A percentile compares a stretch with the other conserved stretches of the same genome.
phyloP scores from a whole-genome alignment of 768 basidiomycete species.

The Clitopilus passeckerianus region DNA sequence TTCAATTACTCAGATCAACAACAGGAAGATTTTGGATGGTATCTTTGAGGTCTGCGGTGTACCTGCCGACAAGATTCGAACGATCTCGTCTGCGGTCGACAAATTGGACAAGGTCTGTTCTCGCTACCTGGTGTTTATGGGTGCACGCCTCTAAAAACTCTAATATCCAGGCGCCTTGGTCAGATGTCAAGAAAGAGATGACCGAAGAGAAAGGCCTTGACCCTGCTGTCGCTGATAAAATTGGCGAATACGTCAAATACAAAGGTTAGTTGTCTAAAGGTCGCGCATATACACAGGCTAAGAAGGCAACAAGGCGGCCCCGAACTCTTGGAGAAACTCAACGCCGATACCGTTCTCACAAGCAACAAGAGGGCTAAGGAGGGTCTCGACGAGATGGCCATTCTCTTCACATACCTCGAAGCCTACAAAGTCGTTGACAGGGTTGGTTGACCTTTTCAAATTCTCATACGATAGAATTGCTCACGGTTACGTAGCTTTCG shows the following conservation, averaged over 20 bases:
- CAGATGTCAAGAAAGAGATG: conserved; percentile 94
- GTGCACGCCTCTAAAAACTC: background rate
- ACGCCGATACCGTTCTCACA: conserved; percentile 57
- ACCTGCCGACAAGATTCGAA: conserved; percentile 79
- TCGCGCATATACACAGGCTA: background rate
- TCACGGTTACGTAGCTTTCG: conserved; percentile 57
- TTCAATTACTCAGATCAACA: conserved; percentile 64
- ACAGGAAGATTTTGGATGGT: conserved; percentile 95
- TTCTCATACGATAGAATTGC: background rate
- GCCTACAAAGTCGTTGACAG: conserved; percentile 78
- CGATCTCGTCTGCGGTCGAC: conserved; percentile 95
- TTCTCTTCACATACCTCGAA: conserved; percentile 77
- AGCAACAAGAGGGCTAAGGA: conserved; percentile 72
- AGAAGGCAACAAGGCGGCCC: conserved; percentile 56
- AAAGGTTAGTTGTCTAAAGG: conserved; percentile 56
- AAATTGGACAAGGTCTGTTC: conserved; percentile 87
- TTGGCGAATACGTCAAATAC: conserved; percentile 94
- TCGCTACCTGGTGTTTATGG: conserved; percentile 3
- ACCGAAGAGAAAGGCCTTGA: conserved; percentile 91
- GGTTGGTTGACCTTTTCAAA: conserved; percentile 31
- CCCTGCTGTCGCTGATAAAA: conserved; percentile 77
- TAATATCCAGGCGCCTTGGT: conserved; percentile 68
- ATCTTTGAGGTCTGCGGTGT: conserved; percentile 97
- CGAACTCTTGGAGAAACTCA: conserved; percentile 67
- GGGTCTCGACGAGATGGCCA: conserved; percentile 82